Base-by-base conservation (phyloP, 768 basidiomycete genomes). In the Russula foetens region DNA sequence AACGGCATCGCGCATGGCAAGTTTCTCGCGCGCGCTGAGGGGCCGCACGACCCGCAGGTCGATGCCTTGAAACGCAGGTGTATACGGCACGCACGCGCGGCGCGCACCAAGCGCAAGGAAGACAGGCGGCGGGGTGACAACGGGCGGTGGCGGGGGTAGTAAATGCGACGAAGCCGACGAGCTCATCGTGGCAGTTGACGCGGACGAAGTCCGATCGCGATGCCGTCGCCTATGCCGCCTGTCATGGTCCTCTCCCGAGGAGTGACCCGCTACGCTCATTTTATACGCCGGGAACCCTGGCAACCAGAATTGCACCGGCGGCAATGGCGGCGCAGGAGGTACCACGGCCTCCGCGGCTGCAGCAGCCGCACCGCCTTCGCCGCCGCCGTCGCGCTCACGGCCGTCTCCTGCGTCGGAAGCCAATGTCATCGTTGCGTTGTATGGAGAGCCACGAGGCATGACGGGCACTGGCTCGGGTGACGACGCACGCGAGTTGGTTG, bases 221-320 rank as follows among this genome's bases (percentile, higher is more conserved):
- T 39, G 48, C 9, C 48, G 48, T n/a, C 45, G 33, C 6, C 24
- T 24, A 15, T 17, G 59, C 11, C 47, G 35, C 39, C 21, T n/a
- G 19, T 41, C 46, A 11, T 28, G 33, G 17, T 12, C 23, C 2
- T 11, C 28, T 29, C 3, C 26, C n/a, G 8, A 12, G 15, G 49
- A 21, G 4, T 28, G 48, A n/a, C n/a, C n/a, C 9, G 24, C 43
- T 12, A 45, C 21, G n/a, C 15, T 38, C 26, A 56, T 28, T 24
- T 59, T 59, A 17, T 55, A 63, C 23, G 65, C 56, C 8, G 65
- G 65, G 21, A 56, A 60, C 7, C 65, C 64, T 0, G 65, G 65
- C 15, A 66, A 38, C 65, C 65, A 66, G 56, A 66, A 66, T 44
- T 66, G 65, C 14, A 66, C 57, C 0, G 65, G 65, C 15, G 65